Evolutionary conservation across 1,139 yeast species (phyloP).

Genomic region (Geotrichum candidum): DNA sequence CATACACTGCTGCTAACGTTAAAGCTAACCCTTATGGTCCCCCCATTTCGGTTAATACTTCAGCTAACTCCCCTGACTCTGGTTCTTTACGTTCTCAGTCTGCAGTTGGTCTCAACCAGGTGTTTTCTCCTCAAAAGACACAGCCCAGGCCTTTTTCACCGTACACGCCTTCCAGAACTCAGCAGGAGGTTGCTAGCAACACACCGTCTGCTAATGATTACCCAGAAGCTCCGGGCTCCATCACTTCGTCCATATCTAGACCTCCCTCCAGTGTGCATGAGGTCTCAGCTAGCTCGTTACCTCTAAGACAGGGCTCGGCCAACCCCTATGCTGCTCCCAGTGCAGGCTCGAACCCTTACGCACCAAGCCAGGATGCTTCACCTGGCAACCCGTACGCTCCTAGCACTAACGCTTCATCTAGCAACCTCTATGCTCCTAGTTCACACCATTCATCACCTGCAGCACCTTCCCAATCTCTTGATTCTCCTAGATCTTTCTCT

Average conservation of each 20-base stretch:
- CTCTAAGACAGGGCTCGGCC: background rate
- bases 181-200: background rate
- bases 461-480: background rate
- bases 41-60: background rate
- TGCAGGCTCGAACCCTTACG: background rate
- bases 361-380: background rate
- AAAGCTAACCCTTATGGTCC: conserved; percentile 8
- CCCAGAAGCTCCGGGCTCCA: background rate
- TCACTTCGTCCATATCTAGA: background rate
- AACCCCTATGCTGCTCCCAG: background rate
- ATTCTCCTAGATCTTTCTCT: background rate
- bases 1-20: background rate
- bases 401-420: background rate
- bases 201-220: background rate
- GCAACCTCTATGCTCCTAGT: background rate
- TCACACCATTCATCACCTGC: background rate
- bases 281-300: background rate
- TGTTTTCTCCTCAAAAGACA: background rate
- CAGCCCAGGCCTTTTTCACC: background rate
- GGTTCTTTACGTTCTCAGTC: conserved; percentile 14
- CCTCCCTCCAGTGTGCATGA: background rate
- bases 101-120: conserved; percentile 10
- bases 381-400: background rate
- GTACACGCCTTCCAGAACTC: background rate
- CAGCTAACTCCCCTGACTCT: background rate